phyloP scores from a whole-genome alignment of 805 yeast species.

The Clavispora asparagi region DNA sequence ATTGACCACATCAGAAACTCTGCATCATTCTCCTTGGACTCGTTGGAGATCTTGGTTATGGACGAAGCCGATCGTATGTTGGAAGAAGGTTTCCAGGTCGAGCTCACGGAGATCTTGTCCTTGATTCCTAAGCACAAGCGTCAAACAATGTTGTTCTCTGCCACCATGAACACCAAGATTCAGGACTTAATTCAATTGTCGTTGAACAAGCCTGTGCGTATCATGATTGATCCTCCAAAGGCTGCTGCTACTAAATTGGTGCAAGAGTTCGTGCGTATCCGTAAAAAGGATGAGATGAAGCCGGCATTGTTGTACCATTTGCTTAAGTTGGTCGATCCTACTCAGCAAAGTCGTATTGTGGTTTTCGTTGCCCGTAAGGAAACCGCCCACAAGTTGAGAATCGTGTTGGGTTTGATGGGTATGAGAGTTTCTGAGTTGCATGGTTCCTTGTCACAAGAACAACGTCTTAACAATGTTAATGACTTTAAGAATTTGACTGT shows the following conservation, averaged over 20 bases:
- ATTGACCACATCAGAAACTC: constrained; percentile 96
- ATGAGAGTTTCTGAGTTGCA: constrained; percentile 75
- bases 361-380: constrained; percentile 92
- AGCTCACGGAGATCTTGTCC: constrained; percentile 82
- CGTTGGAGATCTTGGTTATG: constrained; percentile 85
- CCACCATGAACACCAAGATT: constrained; percentile 94
- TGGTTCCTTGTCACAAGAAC: constrained; percentile 86
- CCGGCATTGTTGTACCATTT: constrained; percentile 78
- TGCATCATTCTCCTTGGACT: constrained; percentile 84
- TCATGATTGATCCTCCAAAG: constrained; percentile 96
- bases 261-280: constrained; percentile 92
- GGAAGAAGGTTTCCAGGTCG: constrained; percentile 98
- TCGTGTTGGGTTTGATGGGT: constrained; percentile 69
- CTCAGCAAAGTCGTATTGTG: constrained; percentile 66
- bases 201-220: constrained; percentile 82
- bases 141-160: constrained; percentile 92
- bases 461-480: constrained; percentile 79
- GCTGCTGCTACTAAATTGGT: constrained; percentile 85
- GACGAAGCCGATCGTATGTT: constrained; percentile 99
- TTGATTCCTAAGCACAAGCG: constrained; percentile 80
- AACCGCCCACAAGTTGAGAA: constrained; percentile 80
- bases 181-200: constrained; percentile 84
- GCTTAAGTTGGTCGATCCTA: constrained; percentile 59
- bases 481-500: constrained; percentile 78
- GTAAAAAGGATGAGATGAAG: constrained; percentile 80